Conservation (phyloP, 2,329 filamentous ascomycete genomes). For the Pseudogymnoascus sp. region DNA sequence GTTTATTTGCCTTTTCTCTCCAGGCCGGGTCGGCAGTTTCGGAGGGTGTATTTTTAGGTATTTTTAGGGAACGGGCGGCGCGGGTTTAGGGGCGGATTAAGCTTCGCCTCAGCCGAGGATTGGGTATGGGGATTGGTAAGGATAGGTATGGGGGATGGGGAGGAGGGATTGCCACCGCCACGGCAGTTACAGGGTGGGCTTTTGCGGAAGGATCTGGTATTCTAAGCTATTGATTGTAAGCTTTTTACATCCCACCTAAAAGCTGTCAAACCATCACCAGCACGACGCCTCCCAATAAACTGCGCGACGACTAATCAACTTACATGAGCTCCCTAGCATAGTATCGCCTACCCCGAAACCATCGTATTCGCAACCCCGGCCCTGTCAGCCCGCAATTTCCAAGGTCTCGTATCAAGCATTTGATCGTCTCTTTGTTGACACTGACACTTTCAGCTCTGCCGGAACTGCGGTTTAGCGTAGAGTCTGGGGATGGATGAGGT, state of each 20-base stretch:
- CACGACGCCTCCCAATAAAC: background rate
- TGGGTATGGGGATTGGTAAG: background rate
- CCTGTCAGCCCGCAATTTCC: background rate
- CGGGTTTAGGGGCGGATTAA: background rate
- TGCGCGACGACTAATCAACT: background rate
- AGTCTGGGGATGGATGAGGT: background rate
- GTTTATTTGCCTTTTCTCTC: background rate
- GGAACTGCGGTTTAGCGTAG: background rate
- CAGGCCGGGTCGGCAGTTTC: background rate
- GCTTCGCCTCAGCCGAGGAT: background rate
- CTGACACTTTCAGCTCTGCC: background rate
- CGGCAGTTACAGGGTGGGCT: background rate
- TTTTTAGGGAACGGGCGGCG: slow-evolving; percentile 1
- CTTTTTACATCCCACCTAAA: background rate
- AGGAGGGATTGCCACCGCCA: background rate
- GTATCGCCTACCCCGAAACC: background rate
- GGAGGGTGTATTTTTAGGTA: background rate
- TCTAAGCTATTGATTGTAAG: background rate
- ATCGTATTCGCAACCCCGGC: background rate
- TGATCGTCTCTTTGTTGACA: background rate
- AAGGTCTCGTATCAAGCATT: background rate
- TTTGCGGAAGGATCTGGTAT: background rate
- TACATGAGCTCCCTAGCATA: background rate
- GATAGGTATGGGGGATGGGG: background rate
- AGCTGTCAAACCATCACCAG: background rate